Base-by-base conservation (phyloP, 2,329 filamentous ascomycete species). In the Beauveria medogensis region DNA sequence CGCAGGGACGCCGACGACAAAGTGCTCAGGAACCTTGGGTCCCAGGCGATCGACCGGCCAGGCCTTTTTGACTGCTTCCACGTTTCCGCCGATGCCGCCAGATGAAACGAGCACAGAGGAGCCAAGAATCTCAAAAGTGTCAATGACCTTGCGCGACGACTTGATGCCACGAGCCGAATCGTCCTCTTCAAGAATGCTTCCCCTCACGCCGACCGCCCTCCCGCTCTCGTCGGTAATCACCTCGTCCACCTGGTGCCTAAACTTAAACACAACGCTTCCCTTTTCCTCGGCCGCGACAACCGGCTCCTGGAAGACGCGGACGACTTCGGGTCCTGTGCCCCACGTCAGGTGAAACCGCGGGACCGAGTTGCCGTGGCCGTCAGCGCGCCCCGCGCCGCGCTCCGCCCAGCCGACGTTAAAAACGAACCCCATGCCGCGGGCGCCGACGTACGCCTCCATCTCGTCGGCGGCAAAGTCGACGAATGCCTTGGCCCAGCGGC, bases 331-430 rank as follows among this genome's bases (percentile, higher is more conserved):
- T 0, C 84, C 84, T 0, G 82, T 80, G 3, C 84, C 83, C 84
- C 83, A 87, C 0, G 81, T 80, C 34, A 86, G 62, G 67, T 87
- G 83, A 67, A 87, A 86, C n/a, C 84, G 70, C 2, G 84, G 84
- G 1, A 86, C 83, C 14, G 81, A 82, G 68, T 86, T 86, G 5
- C 84, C 84, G 66, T 86, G 83, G 2, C 83, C 82, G 4, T 80
- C 78, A 0, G 82, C 80, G 0, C 70, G 67, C 0, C 83, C 83
- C 60, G 78, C 78, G 2, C 84, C 84, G 5, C 83, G 74, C 74
- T 86, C 83, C 1, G 83, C 84, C 83, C 84, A 86, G 28, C 80
- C 81, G 2, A 86, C 82, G 60, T 78, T 82, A 54, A 75, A 67
- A 37, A 83, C 59, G 63, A 86, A 85, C 0, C 77, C 74, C 20